Conservation (phyloP, 768 basidiomycete species). For the Dacryopinax primogenitus region DNA sequence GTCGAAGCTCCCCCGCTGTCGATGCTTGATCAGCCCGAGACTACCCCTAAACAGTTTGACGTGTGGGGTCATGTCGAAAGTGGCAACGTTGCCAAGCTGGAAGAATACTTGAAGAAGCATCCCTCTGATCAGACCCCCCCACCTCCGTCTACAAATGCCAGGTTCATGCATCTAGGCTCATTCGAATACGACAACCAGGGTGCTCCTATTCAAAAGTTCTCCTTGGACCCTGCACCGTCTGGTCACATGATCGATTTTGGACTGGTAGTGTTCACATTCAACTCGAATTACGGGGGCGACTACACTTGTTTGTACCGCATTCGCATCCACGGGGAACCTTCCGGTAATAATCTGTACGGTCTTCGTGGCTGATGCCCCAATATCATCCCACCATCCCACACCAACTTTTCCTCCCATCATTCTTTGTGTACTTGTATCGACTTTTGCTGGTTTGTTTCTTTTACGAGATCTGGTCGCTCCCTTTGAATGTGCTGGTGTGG, state of each 20-base stretch:
- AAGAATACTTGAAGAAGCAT: neutral
- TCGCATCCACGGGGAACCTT: neutral
- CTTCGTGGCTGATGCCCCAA: neutral
- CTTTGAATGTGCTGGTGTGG: neutral
- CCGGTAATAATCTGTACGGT: neutral
- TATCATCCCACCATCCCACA: neutral
- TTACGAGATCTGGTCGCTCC: neutral
- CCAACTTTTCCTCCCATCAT: neutral
- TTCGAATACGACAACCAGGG: constrained; percentile 8
- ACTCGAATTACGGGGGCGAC: neutral
- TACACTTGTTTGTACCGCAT: constrained; percentile 2
- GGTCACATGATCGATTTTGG: neutral
- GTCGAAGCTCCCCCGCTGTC: neutral
- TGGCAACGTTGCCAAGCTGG: neutral
- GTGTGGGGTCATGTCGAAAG: neutral
- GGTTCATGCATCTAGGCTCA: neutral
- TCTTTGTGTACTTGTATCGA: neutral
- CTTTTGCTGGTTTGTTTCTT: neutral
- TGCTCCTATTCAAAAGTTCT: neutral
- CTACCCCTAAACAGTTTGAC: neutral
- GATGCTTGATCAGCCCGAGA: neutral
- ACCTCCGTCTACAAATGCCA: neutral
- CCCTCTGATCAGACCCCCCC: neutral
- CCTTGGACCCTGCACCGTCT: neutral
- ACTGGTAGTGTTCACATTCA: neutral